Evolutionary conservation across 208 protist species (phyloP).

Genomic region (Strigomonas galati): DNA sequence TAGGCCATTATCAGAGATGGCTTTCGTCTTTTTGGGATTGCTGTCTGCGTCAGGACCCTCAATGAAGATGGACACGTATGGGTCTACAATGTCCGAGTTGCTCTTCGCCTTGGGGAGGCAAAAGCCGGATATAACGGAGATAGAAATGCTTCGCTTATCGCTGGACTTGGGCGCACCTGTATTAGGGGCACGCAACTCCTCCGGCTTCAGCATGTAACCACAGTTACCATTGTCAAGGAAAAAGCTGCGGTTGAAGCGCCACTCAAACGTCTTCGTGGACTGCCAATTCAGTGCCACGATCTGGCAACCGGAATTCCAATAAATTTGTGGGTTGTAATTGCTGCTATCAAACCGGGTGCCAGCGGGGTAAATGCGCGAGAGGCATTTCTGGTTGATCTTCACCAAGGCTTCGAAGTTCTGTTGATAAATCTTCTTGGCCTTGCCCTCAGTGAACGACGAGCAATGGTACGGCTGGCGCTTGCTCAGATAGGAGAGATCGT

Average conservation of each 20-base stretch:
- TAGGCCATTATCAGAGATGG: conserved; percentile 66
- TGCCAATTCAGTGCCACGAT: conserved; percentile 94
- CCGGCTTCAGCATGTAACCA: conserved; percentile 94
- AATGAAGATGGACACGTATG: conserved; percentile 50
- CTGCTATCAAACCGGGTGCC: conserved; percentile 86
- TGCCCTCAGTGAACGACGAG: conserved; percentile 56
- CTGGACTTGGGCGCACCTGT: neutral
- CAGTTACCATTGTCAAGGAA: conserved; percentile 91
- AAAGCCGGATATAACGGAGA: conserved; percentile 71
- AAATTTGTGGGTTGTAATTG: conserved; percentile 89
- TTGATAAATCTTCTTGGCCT: conserved; percentile 42
- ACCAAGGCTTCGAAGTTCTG: conserved; percentile 31
- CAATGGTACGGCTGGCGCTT: conserved; percentile 58
- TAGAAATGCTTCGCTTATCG: conserved; percentile 31
- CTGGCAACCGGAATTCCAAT: conserved; percentile 84
- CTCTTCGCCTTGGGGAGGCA: conserved; percentile 54
- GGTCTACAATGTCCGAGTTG: conserved; percentile 57
- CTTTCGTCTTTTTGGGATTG: conserved; percentile 26
- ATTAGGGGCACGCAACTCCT: conserved; percentile 33
- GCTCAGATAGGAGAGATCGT: conserved; percentile 52
- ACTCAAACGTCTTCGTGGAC: conserved; percentile 43
- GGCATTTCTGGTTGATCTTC: conserved; percentile 57
- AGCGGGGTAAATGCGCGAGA: conserved; percentile 91
- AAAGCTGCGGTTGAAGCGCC: conserved; percentile 80
- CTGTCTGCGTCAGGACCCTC: conserved; percentile 37